Percentiles rank a stretch among this genome's conserved stretches.
Conservation (phyloP, 805 yeast genomes). For the Wickerhamiella hasegawae region DNA sequence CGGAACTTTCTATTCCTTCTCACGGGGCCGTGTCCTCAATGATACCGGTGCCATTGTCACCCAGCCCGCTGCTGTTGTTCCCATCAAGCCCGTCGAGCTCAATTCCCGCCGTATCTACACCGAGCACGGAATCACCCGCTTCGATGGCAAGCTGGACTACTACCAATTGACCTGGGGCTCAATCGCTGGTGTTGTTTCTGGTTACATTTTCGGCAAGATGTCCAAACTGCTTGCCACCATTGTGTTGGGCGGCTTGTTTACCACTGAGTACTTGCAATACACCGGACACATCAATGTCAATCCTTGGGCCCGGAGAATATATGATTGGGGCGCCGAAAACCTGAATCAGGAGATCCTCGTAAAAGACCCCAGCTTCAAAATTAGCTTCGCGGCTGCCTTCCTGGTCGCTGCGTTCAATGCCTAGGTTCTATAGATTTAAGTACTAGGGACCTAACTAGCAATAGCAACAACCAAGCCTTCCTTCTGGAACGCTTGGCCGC, state of each 20-base stretch:
- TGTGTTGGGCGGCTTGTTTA: conserved; percentile 29
- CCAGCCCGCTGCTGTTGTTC: not conserved
- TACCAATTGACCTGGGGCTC: conserved; percentile 50
- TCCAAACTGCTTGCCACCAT: conserved; percentile 36
- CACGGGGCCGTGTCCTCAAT: not conserved
- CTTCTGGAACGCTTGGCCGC: conserved; percentile 11
- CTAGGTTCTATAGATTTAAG: too few relatives aligned
- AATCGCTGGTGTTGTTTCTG: conserved; percentile 41
- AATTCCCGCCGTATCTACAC: not conserved
- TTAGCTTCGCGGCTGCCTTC: conserved; percentile 32
- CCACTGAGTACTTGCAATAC: conserved; percentile 38
- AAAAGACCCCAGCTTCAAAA: conserved; percentile 44
- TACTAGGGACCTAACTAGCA: too few relatives aligned
- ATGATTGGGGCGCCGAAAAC: conserved; percentile 20
- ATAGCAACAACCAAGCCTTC: not conserved
- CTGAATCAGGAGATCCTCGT: conserved; percentile 33
- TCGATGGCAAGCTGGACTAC: conserved; percentile 30
- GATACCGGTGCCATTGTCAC: not conserved
- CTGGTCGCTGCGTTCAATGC: conserved; percentile 21
- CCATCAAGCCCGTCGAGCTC: not conserved
- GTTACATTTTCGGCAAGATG: conserved; percentile 45
- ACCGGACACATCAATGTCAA: conserved; percentile 27
- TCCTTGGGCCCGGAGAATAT: conserved; percentile 11
- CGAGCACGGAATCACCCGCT: conserved; percentile 9
- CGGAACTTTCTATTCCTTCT: not conserved